Conservation (phyloP, 371 early-diverging fungal species). For the Neoconidiobolus thromboides region DNA sequence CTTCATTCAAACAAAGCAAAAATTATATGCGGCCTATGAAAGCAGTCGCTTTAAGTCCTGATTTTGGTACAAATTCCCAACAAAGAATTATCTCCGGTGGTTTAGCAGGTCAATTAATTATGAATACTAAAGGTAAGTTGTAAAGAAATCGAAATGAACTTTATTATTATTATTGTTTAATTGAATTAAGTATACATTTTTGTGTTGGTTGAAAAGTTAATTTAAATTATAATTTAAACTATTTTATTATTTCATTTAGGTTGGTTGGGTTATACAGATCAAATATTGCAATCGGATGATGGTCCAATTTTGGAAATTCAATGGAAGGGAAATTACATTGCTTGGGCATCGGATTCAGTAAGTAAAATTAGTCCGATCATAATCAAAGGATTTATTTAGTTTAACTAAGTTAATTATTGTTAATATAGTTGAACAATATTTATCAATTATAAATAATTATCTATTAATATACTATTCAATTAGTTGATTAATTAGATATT, state of each 20-base stretch:
- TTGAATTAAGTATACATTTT: too few species aligned
- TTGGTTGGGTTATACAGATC: constrained; percentile 41
- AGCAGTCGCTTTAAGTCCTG: constrained; percentile 73
- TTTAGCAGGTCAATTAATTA: constrained; percentile 60
- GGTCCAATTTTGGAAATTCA: constrained; percentile 70
- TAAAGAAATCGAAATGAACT: not conserved
- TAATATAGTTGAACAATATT: too few species aligned
- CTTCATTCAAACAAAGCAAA: constrained; percentile 29
- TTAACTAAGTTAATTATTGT: too few species aligned
- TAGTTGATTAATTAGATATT: too few species aligned
- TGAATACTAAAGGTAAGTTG: constrained; percentile 45
- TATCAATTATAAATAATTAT: too few species aligned
- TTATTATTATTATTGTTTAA: too few species aligned
- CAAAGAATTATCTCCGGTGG: constrained; percentile 80
- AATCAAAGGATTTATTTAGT: too few species aligned
- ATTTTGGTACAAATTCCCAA: constrained; percentile 38
- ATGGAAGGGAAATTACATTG: constrained; percentile 69
- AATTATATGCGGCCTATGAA: constrained; percentile 76
- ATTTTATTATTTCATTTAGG: constrained; percentile 14
- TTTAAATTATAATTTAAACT: constrained; percentile 4
- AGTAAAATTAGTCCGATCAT: not conserved
- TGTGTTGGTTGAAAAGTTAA: too few species aligned
- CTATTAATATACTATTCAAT: too few species aligned
- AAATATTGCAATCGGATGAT: constrained; percentile 54
- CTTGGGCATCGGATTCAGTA: constrained; percentile 80